phyloP scores from a whole-genome alignment of 2,329 filamentous ascomycete genomes.

The Arachnopeziza araneosa region DNA sequence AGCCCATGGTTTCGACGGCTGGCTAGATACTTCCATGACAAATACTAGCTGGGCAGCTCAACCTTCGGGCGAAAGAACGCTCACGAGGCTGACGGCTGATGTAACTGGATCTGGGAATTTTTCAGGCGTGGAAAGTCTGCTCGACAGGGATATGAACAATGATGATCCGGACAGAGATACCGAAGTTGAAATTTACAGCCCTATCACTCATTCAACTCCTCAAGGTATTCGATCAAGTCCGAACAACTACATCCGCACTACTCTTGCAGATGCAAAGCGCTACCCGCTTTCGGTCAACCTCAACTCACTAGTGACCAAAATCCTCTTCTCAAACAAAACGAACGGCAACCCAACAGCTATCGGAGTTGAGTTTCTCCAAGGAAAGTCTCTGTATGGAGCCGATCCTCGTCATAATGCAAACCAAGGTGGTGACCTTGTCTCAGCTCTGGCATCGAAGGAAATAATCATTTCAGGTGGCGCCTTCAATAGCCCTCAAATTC shows the following conservation, averaged over 20 bases:
- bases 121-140: not conserved
- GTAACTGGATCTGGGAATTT: not conserved
- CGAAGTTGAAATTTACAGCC: not conserved
- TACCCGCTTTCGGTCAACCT: constrained; percentile 10
- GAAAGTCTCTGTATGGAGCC: constrained; percentile 38
- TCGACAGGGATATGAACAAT: not conserved
- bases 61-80: not conserved
- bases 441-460: constrained; percentile 31
- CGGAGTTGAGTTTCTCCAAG: constrained; percentile 38
- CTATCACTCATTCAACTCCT: not conserved
- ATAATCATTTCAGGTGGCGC: constrained; percentile 44
- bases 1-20: not conserved
- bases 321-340: constrained; percentile 32
- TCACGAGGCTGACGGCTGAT: not conserved
- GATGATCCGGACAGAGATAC: not conserved
- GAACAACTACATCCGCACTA: not conserved
- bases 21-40: not conserved
- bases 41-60: not conserved
- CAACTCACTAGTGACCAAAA: constrained; percentile 32
- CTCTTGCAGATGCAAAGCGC: not conserved
- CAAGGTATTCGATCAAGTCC: not conserved
- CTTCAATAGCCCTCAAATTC: constrained; percentile 41
- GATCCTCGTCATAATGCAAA: constrained; percentile 22
- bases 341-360: constrained; percentile 30
- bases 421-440: constrained; percentile 26